These are phyloP conservation scores for Xenoacremonium recifei DNA, from an alignment of 2,329 filamentous ascomycete species.

Conservation along the genomic window DNA sequence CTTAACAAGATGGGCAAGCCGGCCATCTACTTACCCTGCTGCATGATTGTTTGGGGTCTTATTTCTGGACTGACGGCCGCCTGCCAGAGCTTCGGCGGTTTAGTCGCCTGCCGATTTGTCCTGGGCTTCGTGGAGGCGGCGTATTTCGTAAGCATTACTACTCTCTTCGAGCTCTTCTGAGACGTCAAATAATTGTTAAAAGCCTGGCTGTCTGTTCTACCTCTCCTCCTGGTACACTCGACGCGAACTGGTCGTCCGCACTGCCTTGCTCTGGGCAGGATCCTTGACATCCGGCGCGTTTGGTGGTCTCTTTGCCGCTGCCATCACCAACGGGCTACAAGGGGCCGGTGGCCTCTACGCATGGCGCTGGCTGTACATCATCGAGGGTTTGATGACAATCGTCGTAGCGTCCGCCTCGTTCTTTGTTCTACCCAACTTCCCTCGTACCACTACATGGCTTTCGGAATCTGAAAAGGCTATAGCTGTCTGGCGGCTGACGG, in stretches of 20 bases:
- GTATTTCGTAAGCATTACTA: too few species aligned
- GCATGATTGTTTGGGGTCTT: too few species aligned
- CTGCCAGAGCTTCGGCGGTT: too few species aligned
- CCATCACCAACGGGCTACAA: conserved; percentile 42
- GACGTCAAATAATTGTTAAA: too few species aligned
- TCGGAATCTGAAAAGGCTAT: not conserved
- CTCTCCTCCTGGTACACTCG: conserved; percentile 47
- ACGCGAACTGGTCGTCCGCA: conserved; percentile 53
- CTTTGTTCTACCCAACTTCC: conserved; percentile 65
- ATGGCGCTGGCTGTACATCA: conserved; percentile 39
- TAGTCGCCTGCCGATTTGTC: too few species aligned
- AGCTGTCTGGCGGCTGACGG: not conserved
- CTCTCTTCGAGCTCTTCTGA: too few species aligned
- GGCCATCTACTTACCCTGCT: too few species aligned
- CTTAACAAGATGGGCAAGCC: too few species aligned
- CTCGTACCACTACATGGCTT: conserved; percentile 65
- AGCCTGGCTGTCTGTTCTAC: conserved; percentile 46
- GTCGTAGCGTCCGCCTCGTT: conserved; percentile 62
- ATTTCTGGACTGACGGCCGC: too few species aligned
- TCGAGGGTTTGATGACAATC: conserved; percentile 67
- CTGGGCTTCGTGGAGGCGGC: too few species aligned
- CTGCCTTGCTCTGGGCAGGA: conserved; percentile 58
- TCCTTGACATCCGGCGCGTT: conserved; percentile 53
- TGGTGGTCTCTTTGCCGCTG: conserved; percentile 49
- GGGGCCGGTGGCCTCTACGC: not conserved